Base-by-base conservation (phyloP, 176 grass and related monocot genomes). In the Poa pratensis region DNA sequence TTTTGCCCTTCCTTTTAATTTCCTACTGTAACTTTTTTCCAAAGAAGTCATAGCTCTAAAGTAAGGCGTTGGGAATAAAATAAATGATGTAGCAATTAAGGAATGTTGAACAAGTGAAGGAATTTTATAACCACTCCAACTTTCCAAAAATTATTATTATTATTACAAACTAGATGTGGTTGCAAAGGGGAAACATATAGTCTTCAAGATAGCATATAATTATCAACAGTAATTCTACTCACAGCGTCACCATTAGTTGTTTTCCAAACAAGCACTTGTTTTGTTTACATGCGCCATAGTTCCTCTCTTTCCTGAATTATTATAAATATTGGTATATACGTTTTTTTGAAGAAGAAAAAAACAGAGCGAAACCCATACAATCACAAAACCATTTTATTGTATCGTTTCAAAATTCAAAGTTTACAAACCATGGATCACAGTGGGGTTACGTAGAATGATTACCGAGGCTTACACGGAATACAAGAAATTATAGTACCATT, bases 151-250 rank as follows among this genome's bases (percentile, higher is more conserved):
- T 3, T 60, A 63, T 79, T 52, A 19, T 63, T 80, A 73, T 80
- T 54, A 54, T 52, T 43, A 52, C 10, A 81, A 86, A 53, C 69
- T 66, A 18, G 43, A 32, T 81, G 46, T 43, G 60, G 24, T 13
- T 48, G 14, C 5, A 73, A 34, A 62, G 60, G 48, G 70, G 27
- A 58, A 78, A 59, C 5, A 24, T 23, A 9, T 23, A 23, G 55
- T 23, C n/a, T 23, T 12, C 57, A 23, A 16, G 4, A 4, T 17
- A 51, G 15, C 49, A 16, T 51, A 51, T 51, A 51, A 51, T 51
- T 51, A 13, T 51, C 49, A 51, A 3, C 49, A 17, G 49, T 17
- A 51, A 51, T 46, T 1, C 39, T 63, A 5, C 23, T 82, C 51
- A 5, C 4, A 45, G 39, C 19, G 45, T 39, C n/a, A 27, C 23